Evolutionary conservation across 2,329 filamentous ascomycete genomes (phyloP), one percentile per base, ranked within the genome.

Genomic region (Cladosporium sp.): DNA sequence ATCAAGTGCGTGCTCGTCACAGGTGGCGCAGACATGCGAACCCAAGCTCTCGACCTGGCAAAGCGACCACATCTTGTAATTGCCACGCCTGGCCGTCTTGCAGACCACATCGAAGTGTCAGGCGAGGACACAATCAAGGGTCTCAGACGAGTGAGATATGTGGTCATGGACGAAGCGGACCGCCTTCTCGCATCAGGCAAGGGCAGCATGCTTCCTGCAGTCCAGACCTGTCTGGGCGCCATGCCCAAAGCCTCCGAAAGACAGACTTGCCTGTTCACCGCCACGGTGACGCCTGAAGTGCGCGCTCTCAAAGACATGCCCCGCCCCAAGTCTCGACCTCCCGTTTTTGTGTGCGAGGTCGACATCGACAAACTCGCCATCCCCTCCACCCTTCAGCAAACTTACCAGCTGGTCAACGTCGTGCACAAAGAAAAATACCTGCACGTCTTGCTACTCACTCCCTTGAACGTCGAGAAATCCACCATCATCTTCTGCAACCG

Each of bases 151-250:
- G 85, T 89, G 20, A 83, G 82, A 51, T 91, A 88, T 67, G 87
- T 97, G 2, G 90, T 98, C 7, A 84, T 98, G 36, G 93, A 98
- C 65, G 93, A 98, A 75, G 93, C 93, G 3, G 93, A 98, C 71
- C 82, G 93, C 38, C 77, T 98, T 32, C 80, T 98, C 38, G 80
- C 85, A 33, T 79, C 83, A 29, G 80, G 82, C 43, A 78, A 80
- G 15, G 92, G 91, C 20, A 91, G 85, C 69, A 96, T 96, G 91
- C 77, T 96, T n/a, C 86, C 88, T 4, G 93, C 96, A 62, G 83
- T 98, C 1, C 88, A 94, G 65, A 88, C 89, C 54, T 96, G 91
- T 63, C 77, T 98, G 3, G 84, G 82, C 2, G 84, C 85, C 2
- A 78, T 98, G 0, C 93, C 93, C 0, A 83, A 87, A 0, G 80